Percentiles rank a stretch among this genome's conserved stretches.
These are phyloP conservation scores for Globisporangium middletonii DNA, from an alignment of 352 stramenopile genomes.

Conservation along the genomic window DNA sequence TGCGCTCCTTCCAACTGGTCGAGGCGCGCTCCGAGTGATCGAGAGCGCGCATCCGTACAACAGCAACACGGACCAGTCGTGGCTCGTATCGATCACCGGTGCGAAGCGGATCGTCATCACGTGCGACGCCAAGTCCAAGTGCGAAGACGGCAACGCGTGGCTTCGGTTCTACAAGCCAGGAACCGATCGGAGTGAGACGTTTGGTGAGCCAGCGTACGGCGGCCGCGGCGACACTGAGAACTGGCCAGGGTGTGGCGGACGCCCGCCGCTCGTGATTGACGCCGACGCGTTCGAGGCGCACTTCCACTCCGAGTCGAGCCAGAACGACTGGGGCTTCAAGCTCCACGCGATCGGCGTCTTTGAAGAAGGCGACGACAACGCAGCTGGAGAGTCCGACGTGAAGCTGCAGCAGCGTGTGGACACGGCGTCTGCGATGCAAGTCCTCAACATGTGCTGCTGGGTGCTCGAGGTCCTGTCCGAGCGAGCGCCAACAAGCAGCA, in stretches of 20 bases:
- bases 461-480: constrained; percentile 17
- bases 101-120: constrained; percentile 56
- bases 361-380: too few species aligned
- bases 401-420: not conserved
- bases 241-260: constrained; percentile 65
- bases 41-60: constrained; percentile 74
- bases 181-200: constrained; percentile 32
- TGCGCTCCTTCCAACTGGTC: constrained; percentile 27
- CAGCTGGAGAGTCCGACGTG: too few species aligned
- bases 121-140: constrained; percentile 70
- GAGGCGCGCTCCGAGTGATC: constrained; percentile 40
- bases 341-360: constrained; percentile 72
- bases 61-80: constrained; percentile 64
- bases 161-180: constrained; percentile 64
- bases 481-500: not conserved
- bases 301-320: constrained; percentile 75
- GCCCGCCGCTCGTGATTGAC: constrained; percentile 66
- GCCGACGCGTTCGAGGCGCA: constrained; percentile 67
- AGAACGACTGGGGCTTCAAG: constrained; percentile 90
- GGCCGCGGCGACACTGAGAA: constrained; percentile 66
- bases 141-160: constrained; percentile 59
- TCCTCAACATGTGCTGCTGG: constrained; percentile 35
- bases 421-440: constrained; percentile 14
- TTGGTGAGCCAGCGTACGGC: constrained; percentile 53
- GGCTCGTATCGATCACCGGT: constrained; percentile 59